Evolutionary conservation across 2,329 filamentous ascomycete species (phyloP), one percentile per base, ranked within the genome.

Genomic region (Ampelomyces quisqualis): DNA sequence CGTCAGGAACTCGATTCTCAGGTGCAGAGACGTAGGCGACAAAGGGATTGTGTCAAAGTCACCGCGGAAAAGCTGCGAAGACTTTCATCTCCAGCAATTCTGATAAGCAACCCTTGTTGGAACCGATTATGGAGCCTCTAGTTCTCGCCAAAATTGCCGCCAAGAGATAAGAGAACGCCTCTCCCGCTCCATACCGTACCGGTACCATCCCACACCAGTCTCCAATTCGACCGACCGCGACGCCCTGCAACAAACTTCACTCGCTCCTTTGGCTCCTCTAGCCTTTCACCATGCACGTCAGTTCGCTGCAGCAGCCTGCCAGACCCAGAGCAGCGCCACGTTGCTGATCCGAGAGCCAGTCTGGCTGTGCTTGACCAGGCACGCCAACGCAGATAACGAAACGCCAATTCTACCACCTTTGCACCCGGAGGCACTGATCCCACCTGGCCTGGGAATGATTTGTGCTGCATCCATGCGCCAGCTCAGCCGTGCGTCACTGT

Each of bases 91-190:
- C 13, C 13, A 47, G 38, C 38, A 34, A 41, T 40, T 46, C 32
- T 60, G 62, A 66, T 62, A 66, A 65, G 58, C 14, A 26, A 51
- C 47, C 49, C 42, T 43, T 50, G 49, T 50, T 50, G 46, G 47
- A 54, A 23, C 35, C 36, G 24, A 36, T 35, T 42, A 43, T 29
- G 38, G 38, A 38, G 26, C 36, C 47, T 44, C 49, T 57, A 51
- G 57, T 39, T n/a, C 51, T 45, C 49, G 47, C 37, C 47, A 47
- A 48, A 38, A 36, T 24, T n/a, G 9, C 42, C 26, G 57, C 57
- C 58, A 62, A 64, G 60, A 66, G 62, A 66, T 66, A 66, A 65
- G 62, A 55, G 45, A 60, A 54, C 53, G 58, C 57, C 60, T 47
- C 46, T 53, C 43, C 56, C 49, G 58, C 53, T 51, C 60, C 50